phyloP scores from a whole-genome alignment of 371 early-diverging fungal species.

The Blastocladiella emersonii region DNA sequence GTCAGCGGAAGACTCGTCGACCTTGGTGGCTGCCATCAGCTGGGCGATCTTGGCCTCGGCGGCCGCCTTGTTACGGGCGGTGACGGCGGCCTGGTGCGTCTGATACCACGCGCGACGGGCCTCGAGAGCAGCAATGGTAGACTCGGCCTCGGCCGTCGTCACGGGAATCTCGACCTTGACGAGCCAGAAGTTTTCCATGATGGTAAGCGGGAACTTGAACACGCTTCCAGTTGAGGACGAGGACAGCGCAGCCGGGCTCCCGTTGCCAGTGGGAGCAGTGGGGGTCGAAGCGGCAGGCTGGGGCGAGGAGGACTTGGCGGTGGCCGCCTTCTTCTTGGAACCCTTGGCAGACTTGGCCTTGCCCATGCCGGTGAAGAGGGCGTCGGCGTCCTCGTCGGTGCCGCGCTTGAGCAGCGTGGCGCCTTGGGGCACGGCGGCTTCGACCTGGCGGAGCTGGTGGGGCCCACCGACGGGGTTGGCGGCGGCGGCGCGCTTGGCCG shows the following conservation, averaged over 20 bases:
- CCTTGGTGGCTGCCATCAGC: too few relatives aligned
- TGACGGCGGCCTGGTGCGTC: slow-evolving; percentile 59
- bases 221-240: slow-evolving; percentile 7
- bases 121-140: slow-evolving; percentile 52
- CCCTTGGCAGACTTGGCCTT: slow-evolving; percentile 44
- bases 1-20: too few relatives aligned
- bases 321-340: slow-evolving; percentile 37
- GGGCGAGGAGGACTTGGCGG: slow-evolving; percentile 2
- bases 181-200: slow-evolving; percentile 64
- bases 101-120: slow-evolving; percentile 54
- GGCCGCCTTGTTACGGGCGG: slow-evolving; percentile 69
- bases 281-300: slow-evolving; percentile 7
- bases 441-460: slow-evolving; percentile 21
- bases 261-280: too few relatives aligned
- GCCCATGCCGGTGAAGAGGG: slow-evolving; percentile 46
- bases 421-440: slow-evolving; percentile 24
- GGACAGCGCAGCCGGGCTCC: too few relatives aligned
- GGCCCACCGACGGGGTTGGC: slow-evolving; percentile 8
- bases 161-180: slow-evolving; percentile 72
- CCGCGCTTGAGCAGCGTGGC: slow-evolving; percentile 15
- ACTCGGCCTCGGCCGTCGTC: slow-evolving; percentile 47
- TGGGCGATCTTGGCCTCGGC: slow-evolving; percentile 71
- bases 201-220: slow-evolving; percentile 65
- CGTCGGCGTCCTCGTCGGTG: slow-evolving; percentile 47
- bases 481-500: neutral